These are phyloP conservation scores for Aspergillus quadrilineatus DNA, from an alignment of 2,329 filamentous ascomycete species.

Conservation along the genomic window DNA sequence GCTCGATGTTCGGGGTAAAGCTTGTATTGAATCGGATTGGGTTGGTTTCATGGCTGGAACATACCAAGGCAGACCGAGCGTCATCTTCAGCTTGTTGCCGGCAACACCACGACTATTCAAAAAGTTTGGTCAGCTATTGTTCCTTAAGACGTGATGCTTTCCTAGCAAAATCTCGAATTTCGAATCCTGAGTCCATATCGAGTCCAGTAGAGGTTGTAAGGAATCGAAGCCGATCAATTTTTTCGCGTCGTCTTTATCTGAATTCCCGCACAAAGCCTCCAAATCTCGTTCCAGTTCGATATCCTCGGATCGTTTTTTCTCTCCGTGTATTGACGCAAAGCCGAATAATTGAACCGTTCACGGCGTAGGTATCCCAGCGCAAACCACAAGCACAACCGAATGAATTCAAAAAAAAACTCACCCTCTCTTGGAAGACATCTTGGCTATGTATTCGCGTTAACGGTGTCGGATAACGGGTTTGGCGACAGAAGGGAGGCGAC, in stretches of 20 bases:
- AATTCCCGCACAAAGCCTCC: not conserved
- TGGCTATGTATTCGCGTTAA: constrained; percentile 42
- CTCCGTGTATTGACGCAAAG: not conserved
- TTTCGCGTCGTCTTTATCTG: not conserved
- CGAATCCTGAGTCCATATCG: not conserved
- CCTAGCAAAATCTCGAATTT: not conserved
- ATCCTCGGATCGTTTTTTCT: not conserved
- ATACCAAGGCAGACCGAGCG: constrained; percentile 99
- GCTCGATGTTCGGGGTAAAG: constrained; percentile 13
- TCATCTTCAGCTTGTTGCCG: constrained; percentile 99
- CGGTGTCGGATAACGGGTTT: constrained; percentile 39
- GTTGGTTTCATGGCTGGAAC: constrained; percentile 45
- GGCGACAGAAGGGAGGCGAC: constrained; percentile 29
- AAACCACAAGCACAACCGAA: constrained; percentile 16
- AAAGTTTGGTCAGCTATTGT: constrained; percentile 22
- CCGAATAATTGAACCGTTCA: not conserved
- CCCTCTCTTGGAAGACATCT: constrained; percentile 56
- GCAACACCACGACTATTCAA: constrained; percentile 69
- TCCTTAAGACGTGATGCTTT: not conserved
- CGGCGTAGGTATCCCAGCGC: constrained; percentile 14
- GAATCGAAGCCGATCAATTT: not conserved
- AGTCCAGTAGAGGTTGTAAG: not conserved
- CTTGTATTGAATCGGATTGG: constrained; percentile 4
- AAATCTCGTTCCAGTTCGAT: not conserved
- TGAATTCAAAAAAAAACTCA: constrained; percentile 36